These are phyloP conservation scores for Nakataea oryzae DNA, from an alignment of 2,329 filamentous ascomycete genomes.

Conservation along the genomic window DNA sequence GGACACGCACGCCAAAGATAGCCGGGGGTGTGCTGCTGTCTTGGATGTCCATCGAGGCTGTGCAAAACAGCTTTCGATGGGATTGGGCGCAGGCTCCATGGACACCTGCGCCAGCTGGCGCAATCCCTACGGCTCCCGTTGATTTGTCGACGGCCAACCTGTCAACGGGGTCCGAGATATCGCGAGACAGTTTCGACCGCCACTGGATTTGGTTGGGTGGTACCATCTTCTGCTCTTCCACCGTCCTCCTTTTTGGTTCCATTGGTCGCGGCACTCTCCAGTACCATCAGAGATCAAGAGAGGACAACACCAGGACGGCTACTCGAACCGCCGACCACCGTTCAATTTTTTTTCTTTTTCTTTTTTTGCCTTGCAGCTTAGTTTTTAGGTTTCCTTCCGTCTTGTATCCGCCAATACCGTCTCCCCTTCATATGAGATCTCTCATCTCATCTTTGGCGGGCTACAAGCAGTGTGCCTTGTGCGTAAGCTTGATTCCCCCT, in stretches of 20 bases:
- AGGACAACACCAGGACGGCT: not conserved
- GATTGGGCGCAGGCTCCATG: slow-evolving; percentile 1
- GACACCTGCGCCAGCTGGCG: not conserved
- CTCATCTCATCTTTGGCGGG: not conserved
- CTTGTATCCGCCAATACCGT: not conserved
- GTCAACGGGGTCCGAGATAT: not conserved
- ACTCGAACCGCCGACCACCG: not conserved
- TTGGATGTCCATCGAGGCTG: not conserved
- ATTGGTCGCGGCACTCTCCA: not conserved
- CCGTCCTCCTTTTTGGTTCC: not conserved
- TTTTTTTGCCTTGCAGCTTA: not conserved
- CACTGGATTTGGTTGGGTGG: not conserved
- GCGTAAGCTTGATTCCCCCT: not conserved
- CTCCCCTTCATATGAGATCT: not conserved
- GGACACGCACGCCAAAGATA: not conserved
- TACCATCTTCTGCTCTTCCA: not conserved
- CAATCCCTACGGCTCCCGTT: not conserved
- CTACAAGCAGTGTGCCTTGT: not conserved
- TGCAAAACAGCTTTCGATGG: not conserved
- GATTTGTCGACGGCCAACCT: not conserved
- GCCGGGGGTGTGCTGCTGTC: not conserved
- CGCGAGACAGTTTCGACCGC: not conserved
- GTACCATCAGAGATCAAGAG: not conserved
- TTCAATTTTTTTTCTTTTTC: not conserved
- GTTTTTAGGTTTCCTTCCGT: not conserved